Evolutionary conservation across 371 early-diverging fungal species (phyloP), one percentile per base, ranked within the genome.

Genomic region (Mortierella polycephala): DNA sequence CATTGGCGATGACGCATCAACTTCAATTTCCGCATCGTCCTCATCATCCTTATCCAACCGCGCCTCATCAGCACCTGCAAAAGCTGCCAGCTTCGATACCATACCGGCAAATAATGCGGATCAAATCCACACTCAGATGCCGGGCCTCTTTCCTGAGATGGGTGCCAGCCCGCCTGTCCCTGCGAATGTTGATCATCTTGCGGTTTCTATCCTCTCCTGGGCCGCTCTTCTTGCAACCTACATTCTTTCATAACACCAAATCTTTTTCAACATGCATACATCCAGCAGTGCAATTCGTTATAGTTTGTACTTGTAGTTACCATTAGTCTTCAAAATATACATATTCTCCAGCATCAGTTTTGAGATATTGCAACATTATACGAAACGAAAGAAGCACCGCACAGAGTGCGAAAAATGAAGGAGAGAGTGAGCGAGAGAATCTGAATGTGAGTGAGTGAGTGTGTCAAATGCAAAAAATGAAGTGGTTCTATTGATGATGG

Each of bases 141-240:
- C 79, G 8, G 64, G 77, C 4, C 7, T 56, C 12, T 67, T 65
- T 44, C 72, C 62, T 0, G 65, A 58, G 11, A 18, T 42, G 39
- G 18, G 42, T 20, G 16, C 37, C 18, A 57, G 16, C 23, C 46
- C 55, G 14, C 47, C 30, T 21, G 40, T 49, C 18, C 37, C 60
- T 12, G 16, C 55, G 44, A 59, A 57, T 37, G 52, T 23, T n/a
- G 63, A 64, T 53, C 69, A 65, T 4, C 69, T 77, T 9, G 46
- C 72, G 10, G 68, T 60, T 16, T 68, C 79, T 0, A 72, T 77
- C 0, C 53, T 77, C 20, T 71, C 69, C 12, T 77, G 79, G 72
- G 72, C 79, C 4, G 60, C 75, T 16, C 55, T 64, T 37, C 60
- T 73, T 4, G 74, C 64, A 3, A 23, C 71, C 0, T 71, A 67